Evolutionary conservation across 352 stramenopile species (phyloP).

Genomic region (Poterioochromonas sp.): DNA sequence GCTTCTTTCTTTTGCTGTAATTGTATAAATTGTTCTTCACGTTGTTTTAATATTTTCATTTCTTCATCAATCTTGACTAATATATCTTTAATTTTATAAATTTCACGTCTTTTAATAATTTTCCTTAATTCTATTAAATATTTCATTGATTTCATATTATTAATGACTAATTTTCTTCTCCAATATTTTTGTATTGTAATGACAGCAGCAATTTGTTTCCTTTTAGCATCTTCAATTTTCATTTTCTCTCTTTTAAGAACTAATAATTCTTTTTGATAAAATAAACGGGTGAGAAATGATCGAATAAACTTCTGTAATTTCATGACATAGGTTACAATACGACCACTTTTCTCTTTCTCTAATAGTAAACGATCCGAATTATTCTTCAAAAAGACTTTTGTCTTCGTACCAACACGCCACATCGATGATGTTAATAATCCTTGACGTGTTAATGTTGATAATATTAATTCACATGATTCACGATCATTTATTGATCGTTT

Average conservation of each 20-base stretch:
- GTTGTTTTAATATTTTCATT: not conserved
- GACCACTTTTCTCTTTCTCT: not conserved
- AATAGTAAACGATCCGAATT: conserved; percentile 7
- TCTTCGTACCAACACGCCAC: conserved; percentile 6
- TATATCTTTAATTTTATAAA: conserved; percentile 8
- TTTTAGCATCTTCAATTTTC: not conserved
- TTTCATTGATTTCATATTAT: not conserved
- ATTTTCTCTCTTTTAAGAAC: not conserved
- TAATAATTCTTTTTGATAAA: not conserved
- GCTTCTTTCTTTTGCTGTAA: too few species aligned
- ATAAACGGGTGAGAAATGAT: not conserved
- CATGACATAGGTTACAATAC: not conserved
- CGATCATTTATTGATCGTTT: not conserved
- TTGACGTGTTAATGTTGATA: not conserved
- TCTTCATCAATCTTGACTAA: not conserved
- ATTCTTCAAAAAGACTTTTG: conserved; percentile 16
- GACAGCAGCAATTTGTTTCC: not conserved
- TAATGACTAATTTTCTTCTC: not conserved
- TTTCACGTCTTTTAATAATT: not conserved
- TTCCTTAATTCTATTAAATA: not conserved
- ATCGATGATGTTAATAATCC: not conserved
- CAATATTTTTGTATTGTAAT: conserved; percentile 9
- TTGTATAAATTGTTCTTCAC: not conserved
- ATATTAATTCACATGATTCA: not conserved
- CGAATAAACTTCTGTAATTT: not conserved